phyloP scores from a whole-genome alignment of 129 eudicot genomes.

The Scalesia atractyloides region DNA sequence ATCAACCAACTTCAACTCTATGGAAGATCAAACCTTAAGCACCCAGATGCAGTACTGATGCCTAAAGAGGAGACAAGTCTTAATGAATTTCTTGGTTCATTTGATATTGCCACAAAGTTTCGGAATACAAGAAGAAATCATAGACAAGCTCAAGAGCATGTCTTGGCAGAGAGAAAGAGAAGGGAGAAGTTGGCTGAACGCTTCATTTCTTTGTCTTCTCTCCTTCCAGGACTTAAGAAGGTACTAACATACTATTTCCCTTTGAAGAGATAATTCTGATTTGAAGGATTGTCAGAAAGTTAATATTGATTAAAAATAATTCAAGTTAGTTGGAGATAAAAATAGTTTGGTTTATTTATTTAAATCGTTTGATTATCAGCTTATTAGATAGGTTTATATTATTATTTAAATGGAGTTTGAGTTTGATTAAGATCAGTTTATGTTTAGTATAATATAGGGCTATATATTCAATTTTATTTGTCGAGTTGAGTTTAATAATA shows the following conservation, averaged over 20 bases:
- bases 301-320: no score
- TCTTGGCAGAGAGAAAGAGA: constrained; percentile 30
- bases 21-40: constrained; percentile 17
- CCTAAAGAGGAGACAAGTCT: constrained; percentile 24
- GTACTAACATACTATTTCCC: not conserved
- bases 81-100: constrained; percentile 24
- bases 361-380: no score
- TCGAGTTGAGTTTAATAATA: no score
- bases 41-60: not conserved
- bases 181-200: constrained; percentile 35
- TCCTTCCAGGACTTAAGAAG: constrained; percentile 33
- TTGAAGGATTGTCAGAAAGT: no score
- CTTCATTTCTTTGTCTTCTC: constrained; percentile 27
- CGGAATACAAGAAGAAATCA: constrained; percentile 28
- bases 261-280: no score
- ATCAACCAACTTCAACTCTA: constrained; percentile 15
- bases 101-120: constrained; percentile 8
- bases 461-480: no score
- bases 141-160: constrained; percentile 39
- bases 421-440: no score
- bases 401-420: no score
- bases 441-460: no score
- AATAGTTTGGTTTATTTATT: no score
- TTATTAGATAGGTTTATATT: no score
- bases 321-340: no score